Base-by-base conservation (phyloP, 2,329 filamentous ascomycete species). In the Sporothrix variecibatus region DNA sequence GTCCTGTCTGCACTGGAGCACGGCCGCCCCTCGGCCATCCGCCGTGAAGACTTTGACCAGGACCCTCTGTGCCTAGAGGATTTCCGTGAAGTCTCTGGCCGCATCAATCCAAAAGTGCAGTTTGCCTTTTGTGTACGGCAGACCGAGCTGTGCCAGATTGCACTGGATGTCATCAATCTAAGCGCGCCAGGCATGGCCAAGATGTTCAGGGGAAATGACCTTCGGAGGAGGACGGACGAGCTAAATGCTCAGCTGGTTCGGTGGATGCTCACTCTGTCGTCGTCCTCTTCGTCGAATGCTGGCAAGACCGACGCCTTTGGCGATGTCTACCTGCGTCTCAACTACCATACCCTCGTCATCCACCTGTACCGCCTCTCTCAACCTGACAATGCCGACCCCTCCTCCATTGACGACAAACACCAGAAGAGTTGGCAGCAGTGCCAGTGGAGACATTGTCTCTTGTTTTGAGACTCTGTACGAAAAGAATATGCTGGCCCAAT, bases 11-110 rank as follows among this genome's bases (percentile, higher is more conserved):
- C 82, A 0, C 76, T 81, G 12, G 78, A 82, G 20, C 85, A 87
- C 78, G 87, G 87, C 51, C 83, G 87, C 68, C 87, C 87, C 23
- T 84, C 86, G 77, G 84, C 85, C 26, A 85, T 88, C 74, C 84
- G 86, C 72, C 78, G 87, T 9, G 85, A 87, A 64, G 86, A 88
- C 73, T 86, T 83, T 15, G 86, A 88, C 77, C 84, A 86, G 1
- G 82, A 83, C 17, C 81, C 82, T 26, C 81, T 87, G 43, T 82
- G 82, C 4, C 78, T 78, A 12, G 81, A 81, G 2, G 83, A 88
- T 78, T 87, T 88, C 71, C 81, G 46, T 11, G 73, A 73, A 31
- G 43, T 34, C 1, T 43, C 28, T 2, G 73, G 73, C 4, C 23
- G 17, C 26, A 8, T 58, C 20, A 75, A 74, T 28, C 34, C 26